Base-by-base conservation (phyloP, 2,329 filamentous ascomycete species). In the Podosphaera xanthii region DNA sequence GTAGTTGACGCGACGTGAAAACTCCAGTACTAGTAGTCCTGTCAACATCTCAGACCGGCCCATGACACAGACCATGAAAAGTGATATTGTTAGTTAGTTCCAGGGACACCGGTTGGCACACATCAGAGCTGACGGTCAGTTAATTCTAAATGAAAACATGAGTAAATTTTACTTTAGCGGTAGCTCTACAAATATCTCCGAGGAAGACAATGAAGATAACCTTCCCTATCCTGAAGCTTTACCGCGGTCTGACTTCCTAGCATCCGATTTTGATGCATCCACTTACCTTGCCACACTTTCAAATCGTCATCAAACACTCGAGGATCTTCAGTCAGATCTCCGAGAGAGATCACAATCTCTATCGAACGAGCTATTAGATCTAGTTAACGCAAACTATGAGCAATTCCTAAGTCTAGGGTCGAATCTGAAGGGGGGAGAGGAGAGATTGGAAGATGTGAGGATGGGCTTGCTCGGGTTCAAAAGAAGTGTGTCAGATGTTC, bases 351-450 rank as follows among this genome's bases (percentile, higher is more conserved):
- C 83, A 64, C 80, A 86, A 65, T 78, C 84, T 30, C 83, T 98
- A 62, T 86, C 83, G 67, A 81, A 84, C 62, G 92, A 98, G 72
- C 77, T 98, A 2, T 77, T 98, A 22, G 91, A 96, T 72, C 80
- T 98, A 6, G 92, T 98, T 64, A 98, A 98, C 69, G 80, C 84
- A 58, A 94, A 98, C 71, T 97, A 98, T 70, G 84, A 88, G 55
- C 86, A 91, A 60, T 98, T 98, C 66, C 72, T 98, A 3, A 83
- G 83, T 0, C 73, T 98, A 0, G 94, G 92, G 0, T 81, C 79
- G 54, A 86, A 88, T 65, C 73, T 98, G 50, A 80, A 81, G 59
- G 90, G 90, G 2, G 94, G 94, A 6, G 90, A 94, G 67, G 91
- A 96, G 66, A 86, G 84, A 69, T 84, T 96, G 0, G 90, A 94